Base-by-base conservation (phyloP, 306 rosid genomes). In the Dryas drummondii region DNA sequence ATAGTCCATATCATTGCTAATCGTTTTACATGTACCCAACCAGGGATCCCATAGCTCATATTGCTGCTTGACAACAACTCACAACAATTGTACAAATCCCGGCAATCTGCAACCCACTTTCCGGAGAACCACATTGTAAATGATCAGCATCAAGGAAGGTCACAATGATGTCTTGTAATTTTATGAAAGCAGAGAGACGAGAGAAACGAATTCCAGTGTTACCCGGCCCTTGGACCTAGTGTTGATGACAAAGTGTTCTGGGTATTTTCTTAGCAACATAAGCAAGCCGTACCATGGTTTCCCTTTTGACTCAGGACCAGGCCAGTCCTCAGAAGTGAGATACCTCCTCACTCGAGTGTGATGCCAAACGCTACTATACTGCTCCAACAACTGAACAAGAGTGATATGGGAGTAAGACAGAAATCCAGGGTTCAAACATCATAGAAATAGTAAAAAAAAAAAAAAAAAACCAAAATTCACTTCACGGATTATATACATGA, bases 231-330 rank as follows among this genome's bases (percentile, higher is more conserved):
- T 96, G 74, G 98, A 92, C 83, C 99, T 86, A 10, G 97, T 94
- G 93, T 92, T 92, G 83, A 94, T 91, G 82, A 94, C 98, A 64
- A 94, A 94, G 74, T 94, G 99, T 79, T 96, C 99, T 1, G 99
- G 99, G 82, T 96, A 96, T 84, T 92, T 96, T 78, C 99, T 90
- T 66, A 96, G 83, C 83, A 92, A 81, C 98, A 89, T 90, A 22
- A 96, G 97, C 79, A 96, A 82, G 46, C 98, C 98, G 60, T 87
- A 92, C 99, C 99, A 96, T 0, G 97, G 99, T 80, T 96, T 96
- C 59, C 94, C 97, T 87, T 96, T 96, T 59, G 99, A 88, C 79
- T 96, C 98, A 5, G 96, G 87, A 83, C 96, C 89, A 42, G 93
- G 81, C 96, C 93, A 90, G 13, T 90, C 97, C 66, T 96, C 98